Conservation (phyloP, 2,329 filamentous ascomycete genomes). For the Remersonia thermophila region DNA sequence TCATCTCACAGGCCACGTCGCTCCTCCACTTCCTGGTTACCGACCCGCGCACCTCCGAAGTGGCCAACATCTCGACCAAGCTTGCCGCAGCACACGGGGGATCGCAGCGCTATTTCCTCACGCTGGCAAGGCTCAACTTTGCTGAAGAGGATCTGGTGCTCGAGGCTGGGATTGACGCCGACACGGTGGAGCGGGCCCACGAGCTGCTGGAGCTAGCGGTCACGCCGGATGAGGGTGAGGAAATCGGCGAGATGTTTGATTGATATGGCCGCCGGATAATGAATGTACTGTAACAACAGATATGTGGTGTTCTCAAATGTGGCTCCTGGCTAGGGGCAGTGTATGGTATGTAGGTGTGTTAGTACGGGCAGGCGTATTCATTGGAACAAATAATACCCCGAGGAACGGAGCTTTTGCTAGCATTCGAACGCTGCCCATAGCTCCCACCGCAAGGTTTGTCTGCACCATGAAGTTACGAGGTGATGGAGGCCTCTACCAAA, state of each 20-base stretch:
- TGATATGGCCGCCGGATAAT: conserved; percentile 2
- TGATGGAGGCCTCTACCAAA: too few relatives aligned
- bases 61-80: conserved; percentile 56
- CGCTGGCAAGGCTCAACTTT: conserved; percentile 74
- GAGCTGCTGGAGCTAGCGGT: conserved; percentile 69
- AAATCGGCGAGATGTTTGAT: conserved; percentile 25
- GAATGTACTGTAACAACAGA: conserved; percentile 1
- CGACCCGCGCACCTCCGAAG: conserved; percentile 30
- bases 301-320: too few relatives aligned
- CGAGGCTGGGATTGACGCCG: conserved; percentile 63
- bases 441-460: too few relatives aligned
- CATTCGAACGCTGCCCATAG: too few relatives aligned
- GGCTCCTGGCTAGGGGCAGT: too few relatives aligned
- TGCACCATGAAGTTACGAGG: too few relatives aligned
- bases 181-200: conserved; percentile 70
- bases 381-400: too few relatives aligned
- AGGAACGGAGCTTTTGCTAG: too few relatives aligned
- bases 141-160: conserved; percentile 65
- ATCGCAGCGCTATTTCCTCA: conserved; percentile 70
- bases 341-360: too few relatives aligned
- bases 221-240: conserved; percentile 56
- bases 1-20: conserved; percentile 36
- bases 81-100: conserved; percentile 58
- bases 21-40: conserved; percentile 43
- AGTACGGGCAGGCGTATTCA: too few relatives aligned